Evolutionary conservation across 257 asterid species (phyloP).

Genomic region (Capsicum pubescens): DNA sequence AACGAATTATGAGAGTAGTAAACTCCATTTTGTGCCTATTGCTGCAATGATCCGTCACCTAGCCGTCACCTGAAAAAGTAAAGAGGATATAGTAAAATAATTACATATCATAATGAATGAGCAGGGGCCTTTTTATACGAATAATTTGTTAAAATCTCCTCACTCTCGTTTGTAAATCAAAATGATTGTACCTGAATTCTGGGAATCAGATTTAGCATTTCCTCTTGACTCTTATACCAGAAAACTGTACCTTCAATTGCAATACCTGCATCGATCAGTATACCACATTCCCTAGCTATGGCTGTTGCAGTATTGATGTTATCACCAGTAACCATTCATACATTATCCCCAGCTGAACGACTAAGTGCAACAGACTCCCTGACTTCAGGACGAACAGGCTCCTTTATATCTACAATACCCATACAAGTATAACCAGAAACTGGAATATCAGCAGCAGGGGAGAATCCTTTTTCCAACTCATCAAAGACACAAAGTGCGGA

Average conservation of each 20-base stretch:
- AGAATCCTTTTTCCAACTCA: constrained; percentile 55
- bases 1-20: too few relatives aligned
- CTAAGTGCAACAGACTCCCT: too few relatives aligned
- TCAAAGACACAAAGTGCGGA: constrained; percentile 84
- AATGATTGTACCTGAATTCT: constrained; percentile 71
- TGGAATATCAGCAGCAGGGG: too few relatives aligned
- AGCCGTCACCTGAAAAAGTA: constrained; percentile 76
- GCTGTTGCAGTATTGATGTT: too few relatives aligned
- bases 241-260: constrained; percentile 95
- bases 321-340: too few relatives aligned
- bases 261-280: constrained; percentile 85
- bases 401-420: too few relatives aligned
- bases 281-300: constrained; percentile 81
- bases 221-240: constrained; percentile 76
- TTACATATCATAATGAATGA: neutral
- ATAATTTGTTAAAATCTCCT: neutral
- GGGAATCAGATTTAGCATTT: constrained; percentile 71
- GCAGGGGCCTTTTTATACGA: neutral
- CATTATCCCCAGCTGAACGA: too few relatives aligned
- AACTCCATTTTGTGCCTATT: too few relatives aligned
- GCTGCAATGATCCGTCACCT: constrained; percentile 40
- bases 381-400: too few relatives aligned
- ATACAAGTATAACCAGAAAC: too few relatives aligned
- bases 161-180: neutral
- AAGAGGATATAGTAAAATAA: neutral